Percentiles rank a stretch among this genome's conserved stretches.
These are phyloP conservation scores for Cryomyces antarcticus DNA, from an alignment of 495 filamentous ascomycete species.

Conservation along the genomic window DNA sequence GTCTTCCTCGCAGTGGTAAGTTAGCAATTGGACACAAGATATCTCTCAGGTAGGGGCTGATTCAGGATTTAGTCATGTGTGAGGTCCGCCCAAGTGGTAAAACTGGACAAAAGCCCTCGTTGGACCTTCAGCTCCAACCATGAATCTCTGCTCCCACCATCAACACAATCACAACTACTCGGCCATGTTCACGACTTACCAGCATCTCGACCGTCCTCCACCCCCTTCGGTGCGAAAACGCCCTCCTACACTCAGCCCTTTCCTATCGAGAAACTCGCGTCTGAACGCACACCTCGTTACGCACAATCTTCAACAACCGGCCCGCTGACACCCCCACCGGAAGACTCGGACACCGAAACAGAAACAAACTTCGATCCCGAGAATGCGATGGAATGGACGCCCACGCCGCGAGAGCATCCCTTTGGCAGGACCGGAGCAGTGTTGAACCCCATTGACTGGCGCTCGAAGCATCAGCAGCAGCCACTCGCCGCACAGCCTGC, in stretches of 20 bases:
- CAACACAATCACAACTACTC: too few species aligned
- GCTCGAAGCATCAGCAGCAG: neutral
- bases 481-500: constrained; percentile 4
- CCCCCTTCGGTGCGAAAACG: neutral
- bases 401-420: constrained; percentile 20
- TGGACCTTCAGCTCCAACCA: neutral
- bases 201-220: neutral
- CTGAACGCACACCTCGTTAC: neutral
- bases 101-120: constrained; percentile 13
- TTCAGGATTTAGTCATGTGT: neutral
- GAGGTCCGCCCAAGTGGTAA: constrained; percentile 6
- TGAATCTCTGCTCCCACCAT: too few species aligned
- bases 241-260: neutral
- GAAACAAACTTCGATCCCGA: constrained; percentile 4
- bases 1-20: constrained; percentile 13
- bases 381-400: constrained; percentile 69
- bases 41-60: too few species aligned
- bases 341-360: constrained; percentile 1
- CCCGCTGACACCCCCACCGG: constrained; percentile 1
- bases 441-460: neutral
- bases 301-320: neutral
- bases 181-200: too few species aligned
- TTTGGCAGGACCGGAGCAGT: neutral
- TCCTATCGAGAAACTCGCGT: neutral
- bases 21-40: too few species aligned